Conservation (phyloP, 106 monocot genomes). For the Alisma plantagoaquatica region DNA sequence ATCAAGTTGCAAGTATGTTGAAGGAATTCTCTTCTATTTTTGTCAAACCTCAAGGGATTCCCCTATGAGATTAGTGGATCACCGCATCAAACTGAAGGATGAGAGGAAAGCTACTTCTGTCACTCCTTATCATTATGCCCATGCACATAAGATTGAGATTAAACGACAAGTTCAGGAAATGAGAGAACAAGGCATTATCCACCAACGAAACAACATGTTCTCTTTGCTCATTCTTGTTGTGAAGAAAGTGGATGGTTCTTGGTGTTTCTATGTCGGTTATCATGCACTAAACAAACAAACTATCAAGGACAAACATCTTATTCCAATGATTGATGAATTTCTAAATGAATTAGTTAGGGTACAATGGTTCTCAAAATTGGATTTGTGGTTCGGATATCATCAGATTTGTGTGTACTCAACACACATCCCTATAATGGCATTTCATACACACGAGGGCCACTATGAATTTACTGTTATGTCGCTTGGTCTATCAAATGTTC, state of each 20-base stretch:
- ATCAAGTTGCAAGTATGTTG: too few species aligned
- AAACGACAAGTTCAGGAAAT: not conserved
- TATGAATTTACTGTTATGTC: conserved; percentile 6
- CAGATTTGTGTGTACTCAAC: not conserved
- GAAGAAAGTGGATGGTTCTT: conserved; percentile 7
- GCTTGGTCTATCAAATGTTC: conserved; percentile 7
- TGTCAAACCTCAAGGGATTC: too few species aligned
- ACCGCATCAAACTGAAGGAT: too few species aligned
- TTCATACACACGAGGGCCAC: not conserved
- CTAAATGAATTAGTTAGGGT: not conserved
- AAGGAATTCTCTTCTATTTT: too few species aligned
- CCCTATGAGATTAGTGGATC: too few species aligned
- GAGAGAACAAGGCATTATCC: not conserved
- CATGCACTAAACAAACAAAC: not conserved
- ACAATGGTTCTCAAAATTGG: not conserved
- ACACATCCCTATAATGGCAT: not conserved
- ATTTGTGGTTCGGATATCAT: not conserved
- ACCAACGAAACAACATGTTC: conserved; percentile 1
- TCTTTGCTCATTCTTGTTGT: conserved; percentile 5
- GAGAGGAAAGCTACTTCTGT: too few species aligned
- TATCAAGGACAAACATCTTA: not conserved
- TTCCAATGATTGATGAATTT: not conserved
- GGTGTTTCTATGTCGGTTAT: conserved; percentile 21
- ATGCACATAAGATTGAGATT: conserved; percentile 2
- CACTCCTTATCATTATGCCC: conserved; percentile 9